Conservation (phyloP, 139 green algal genomes). For the Chlamydomonas incerta region DNA sequence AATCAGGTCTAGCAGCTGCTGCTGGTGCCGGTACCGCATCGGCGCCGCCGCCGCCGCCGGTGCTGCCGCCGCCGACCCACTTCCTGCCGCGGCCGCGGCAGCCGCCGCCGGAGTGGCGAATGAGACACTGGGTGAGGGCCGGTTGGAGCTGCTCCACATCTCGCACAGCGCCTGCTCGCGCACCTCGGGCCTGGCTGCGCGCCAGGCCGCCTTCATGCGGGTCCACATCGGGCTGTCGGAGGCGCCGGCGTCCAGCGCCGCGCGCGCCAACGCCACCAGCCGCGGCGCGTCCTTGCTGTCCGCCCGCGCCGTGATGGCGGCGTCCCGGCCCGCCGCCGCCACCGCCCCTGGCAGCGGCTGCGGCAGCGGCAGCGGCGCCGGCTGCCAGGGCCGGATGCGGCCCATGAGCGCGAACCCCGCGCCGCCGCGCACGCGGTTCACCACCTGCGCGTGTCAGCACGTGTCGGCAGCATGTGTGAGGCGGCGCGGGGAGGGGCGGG, state of each 20-base stretch:
- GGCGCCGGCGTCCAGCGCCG: conserved; percentile 21
- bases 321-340: not conserved
- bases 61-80: too few relatives aligned
- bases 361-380: not conserved
- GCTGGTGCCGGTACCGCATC: conserved; percentile 62
- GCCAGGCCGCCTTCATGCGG: too few relatives aligned
- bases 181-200: not conserved
- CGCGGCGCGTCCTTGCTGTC: not conserved
- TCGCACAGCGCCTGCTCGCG: conserved; percentile 10
- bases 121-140: not conserved
- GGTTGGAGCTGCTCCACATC: conserved; percentile 43
- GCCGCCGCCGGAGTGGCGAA: too few relatives aligned
- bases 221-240: conserved; percentile 11
- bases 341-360: not conserved
- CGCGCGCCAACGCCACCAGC: conserved; percentile 1
- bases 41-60: conserved; percentile 5
- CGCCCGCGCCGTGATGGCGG: not conserved
- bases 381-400: conserved; percentile 10
- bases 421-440: conserved; percentile 13
- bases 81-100: too few relatives aligned
- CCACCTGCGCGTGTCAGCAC: too few relatives aligned
- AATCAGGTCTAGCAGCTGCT: conserved; percentile 60
- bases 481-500: too few relatives aligned
- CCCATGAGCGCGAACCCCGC: conserved; percentile 33
- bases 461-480: too few relatives aligned